Base-by-base conservation (phyloP, 306 rosid species). In the Acacia acuminata region DNA sequence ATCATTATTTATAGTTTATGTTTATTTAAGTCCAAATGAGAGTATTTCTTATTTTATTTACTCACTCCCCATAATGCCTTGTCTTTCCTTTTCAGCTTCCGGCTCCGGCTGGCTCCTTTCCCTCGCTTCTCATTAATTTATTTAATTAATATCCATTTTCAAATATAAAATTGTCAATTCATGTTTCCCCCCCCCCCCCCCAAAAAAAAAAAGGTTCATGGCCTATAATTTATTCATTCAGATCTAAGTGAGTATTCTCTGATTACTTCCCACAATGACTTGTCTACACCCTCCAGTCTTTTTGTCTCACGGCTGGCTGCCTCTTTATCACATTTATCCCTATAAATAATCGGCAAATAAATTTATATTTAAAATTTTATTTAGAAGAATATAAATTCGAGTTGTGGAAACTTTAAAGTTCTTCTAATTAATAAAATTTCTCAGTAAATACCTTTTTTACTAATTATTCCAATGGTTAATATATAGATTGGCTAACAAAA, bases 11-110 rank as follows among this genome's bases (percentile, higher is more conserved):
- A n/a, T n/a, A n/a, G n/a, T n/a, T n/a, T n/a, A n/a, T 36, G 8
- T 36, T 36, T 36, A 36, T 36, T 36, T 36, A 50, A 50, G n/a
- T 50, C n/a, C 56, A 13, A 50, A 50, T 15, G 16, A 36, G 40
- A 36, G 40, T 5, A 50, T 50, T 50, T 50, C 56, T 50, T 50
- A 5, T 36, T 38, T 38, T 38, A 6, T 50, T 14, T 16, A 5
- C 56, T 16, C 56, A 4, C 77, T 55, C 56, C 75, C 83, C 84
- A 75, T 61, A n/a, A 56, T 43, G 83, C 76, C 89, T 77, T 83
- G 85, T 77, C 82, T 3, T n/a, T 8, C 61, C 61, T 75, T 30
- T 36, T 66, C 66, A 38, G 87, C 86, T 76, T 12, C 25, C 19
- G 82, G 86, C 84, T 12, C 25, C 19, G 82, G 86, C 84, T 86